phyloP scores from a whole-genome alignment of 441 rosid genomes.

The Populus hybrid region DNA sequence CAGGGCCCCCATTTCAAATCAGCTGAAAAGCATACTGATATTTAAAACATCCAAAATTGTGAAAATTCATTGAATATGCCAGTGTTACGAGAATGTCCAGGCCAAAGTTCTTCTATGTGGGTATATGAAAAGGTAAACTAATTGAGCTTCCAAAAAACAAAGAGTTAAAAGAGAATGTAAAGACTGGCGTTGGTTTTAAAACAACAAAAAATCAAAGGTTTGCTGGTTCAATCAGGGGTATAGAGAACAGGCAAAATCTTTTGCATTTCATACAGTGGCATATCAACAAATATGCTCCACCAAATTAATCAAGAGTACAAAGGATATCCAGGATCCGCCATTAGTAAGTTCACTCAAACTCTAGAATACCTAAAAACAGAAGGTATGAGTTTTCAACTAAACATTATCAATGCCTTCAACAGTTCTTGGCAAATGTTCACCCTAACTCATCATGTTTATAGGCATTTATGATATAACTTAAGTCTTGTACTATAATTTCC shows the following conservation, averaged over 20 bases:
- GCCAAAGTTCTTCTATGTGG: background rate
- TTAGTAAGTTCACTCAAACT: background rate
- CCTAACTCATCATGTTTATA: background rate
- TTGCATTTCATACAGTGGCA: background rate
- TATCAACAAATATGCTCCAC: background rate
- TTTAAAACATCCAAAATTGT: too few relatives aligned
- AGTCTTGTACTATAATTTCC: background rate
- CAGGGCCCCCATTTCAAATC: background rate
- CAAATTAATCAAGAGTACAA: background rate
- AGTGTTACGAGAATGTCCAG: background rate
- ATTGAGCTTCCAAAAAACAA: background rate
- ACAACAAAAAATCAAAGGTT: background rate
- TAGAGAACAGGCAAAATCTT: background rate
- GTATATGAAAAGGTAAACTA: background rate
- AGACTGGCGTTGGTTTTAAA: background rate
- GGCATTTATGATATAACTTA: background rate
- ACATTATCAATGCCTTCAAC: background rate
- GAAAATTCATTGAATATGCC: background rate
- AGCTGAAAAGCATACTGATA: background rate
- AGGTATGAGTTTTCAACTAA: background rate
- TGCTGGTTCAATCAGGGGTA: background rate
- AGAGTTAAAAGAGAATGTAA: background rate
- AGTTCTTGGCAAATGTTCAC: background rate
- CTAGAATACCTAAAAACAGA: background rate
- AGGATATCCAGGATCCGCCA: background rate